A percentile compares a stretch with the other conserved stretches of the same genome.
Conservation (phyloP, 2,329 filamentous ascomycete species). For the Diaporthe aspalathi region DNA sequence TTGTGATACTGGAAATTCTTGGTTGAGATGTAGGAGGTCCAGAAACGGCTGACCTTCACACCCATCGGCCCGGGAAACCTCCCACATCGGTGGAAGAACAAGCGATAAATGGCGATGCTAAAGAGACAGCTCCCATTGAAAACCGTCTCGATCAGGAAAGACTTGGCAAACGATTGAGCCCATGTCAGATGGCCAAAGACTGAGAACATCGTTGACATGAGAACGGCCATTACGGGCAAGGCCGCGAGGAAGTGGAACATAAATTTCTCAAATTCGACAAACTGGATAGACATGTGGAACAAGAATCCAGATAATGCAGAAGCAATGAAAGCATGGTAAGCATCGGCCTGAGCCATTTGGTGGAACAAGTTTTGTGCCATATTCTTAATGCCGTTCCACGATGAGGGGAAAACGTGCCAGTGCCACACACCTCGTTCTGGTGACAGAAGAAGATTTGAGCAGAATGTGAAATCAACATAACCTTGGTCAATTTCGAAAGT, state of each 20-base stretch:
- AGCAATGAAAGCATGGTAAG: background rate
- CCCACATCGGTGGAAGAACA: constrained; percentile 21
- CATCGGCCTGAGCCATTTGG: constrained; percentile 2
- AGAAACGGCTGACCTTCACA: constrained; percentile 14
- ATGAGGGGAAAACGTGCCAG: background rate
- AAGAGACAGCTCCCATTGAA: background rate
- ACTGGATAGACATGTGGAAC: constrained; percentile 21
- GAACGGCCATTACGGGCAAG: background rate
- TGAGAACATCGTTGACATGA: background rate
- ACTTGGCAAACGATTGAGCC: background rate
- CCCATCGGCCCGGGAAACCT: constrained; percentile 1
- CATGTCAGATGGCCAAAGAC: background rate
- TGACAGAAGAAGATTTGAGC: too few species aligned
- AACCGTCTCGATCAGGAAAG: background rate
- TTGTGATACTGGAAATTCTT: constrained; percentile 19
- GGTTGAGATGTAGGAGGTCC: background rate
- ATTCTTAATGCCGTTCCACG: background rate
- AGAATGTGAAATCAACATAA: too few species aligned
- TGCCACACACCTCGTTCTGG: background rate
- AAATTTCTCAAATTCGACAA: constrained; percentile 9
- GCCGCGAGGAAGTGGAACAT: constrained; percentile 22
- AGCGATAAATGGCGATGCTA: constrained; percentile 7
- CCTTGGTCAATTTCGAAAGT: background rate
- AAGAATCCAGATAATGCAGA: background rate
- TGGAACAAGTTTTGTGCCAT: constrained; percentile 1